Evolutionary conservation across 345 rosid species (phyloP), one percentile per base, ranked within the genome.

Genomic region (Brassica cretica): DNA sequence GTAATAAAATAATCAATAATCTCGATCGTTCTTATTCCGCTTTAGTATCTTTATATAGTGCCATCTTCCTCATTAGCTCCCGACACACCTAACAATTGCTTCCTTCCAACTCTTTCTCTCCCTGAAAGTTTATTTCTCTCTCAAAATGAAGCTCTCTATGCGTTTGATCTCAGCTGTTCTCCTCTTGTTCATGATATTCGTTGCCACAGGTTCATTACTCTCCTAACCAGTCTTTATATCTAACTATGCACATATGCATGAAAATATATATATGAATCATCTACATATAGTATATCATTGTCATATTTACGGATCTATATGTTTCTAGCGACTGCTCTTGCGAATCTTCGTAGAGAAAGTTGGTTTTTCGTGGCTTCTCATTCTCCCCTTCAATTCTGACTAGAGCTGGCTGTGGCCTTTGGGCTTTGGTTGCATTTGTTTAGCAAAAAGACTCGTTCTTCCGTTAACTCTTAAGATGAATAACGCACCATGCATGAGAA

Each of bases 71-170:
- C 73, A 32, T 8, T 60, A 70, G 11, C 14, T 32, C 27, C 5
- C 0, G 3, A n/a, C 76, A 46, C 75, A 69, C 67, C 19, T 2
- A 66, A 6, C 76, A 15, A 10, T 35, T 60, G 6, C 73, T 49
- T 33, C 37, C 9, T 59, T 9, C 15, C 64, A 24, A 39, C 21
- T 58, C 21, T 63, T 49, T 63, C 41, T 30, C 18, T 68, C 5
- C 55, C 44, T 44, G 51, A 44, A 44, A 44, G 51, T 44, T 44
- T 53, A 24, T 51, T 1, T 44, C 63, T 24, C 56, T 39, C 71
- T 35, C 6, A 70, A 58, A 65, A 80, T 80, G 83, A 80, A 75
- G 65, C 55, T 80, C 41, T 80, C 83, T 32, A 63, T 75, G 78
- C 78, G 81, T 67, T 72, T 76, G 51, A 60, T 81, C 56, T 73